These are phyloP conservation scores for Megacollybia platyphylla DNA, from an alignment of 1,284 basidiomycete species.

Conservation along the genomic window DNA sequence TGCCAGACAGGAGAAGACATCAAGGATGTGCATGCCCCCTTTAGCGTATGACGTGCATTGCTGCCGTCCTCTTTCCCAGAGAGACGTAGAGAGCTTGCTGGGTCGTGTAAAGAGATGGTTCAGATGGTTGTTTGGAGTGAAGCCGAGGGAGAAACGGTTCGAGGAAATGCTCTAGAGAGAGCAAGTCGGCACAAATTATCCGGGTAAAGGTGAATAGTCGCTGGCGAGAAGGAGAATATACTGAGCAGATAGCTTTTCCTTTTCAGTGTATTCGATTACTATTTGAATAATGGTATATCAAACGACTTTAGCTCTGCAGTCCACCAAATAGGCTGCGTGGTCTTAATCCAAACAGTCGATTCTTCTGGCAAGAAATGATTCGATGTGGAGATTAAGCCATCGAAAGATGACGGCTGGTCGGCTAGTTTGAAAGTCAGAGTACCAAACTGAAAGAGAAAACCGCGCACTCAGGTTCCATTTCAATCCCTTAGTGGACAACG, in stretches of 20 bases:
- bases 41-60: no score
- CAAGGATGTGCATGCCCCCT: no score
- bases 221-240: not conserved
- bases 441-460: conserved; percentile 1
- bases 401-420: conserved; percentile 60
- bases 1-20: no score
- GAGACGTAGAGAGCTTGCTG: no score
- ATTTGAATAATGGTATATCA: not conserved
- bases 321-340: conserved; percentile 83
- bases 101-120: no score
- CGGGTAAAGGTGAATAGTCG: no score
- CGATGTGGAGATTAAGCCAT: conserved; percentile 79
- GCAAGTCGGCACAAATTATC: no score
- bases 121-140: no score
- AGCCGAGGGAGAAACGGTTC: no score
- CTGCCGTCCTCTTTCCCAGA: no score
- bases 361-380: conserved; percentile 73
- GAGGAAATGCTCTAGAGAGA: no score
- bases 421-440: conserved; percentile 18
- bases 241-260: not conserved
- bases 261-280: not conserved
- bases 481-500: conserved; percentile 74
- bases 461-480: conserved; percentile 79
- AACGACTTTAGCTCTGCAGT: conserved; percentile 45
- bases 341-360: conserved; percentile 55